phyloP scores from a whole-genome alignment of 345 rosid species.

The Corymbia maculata region DNA sequence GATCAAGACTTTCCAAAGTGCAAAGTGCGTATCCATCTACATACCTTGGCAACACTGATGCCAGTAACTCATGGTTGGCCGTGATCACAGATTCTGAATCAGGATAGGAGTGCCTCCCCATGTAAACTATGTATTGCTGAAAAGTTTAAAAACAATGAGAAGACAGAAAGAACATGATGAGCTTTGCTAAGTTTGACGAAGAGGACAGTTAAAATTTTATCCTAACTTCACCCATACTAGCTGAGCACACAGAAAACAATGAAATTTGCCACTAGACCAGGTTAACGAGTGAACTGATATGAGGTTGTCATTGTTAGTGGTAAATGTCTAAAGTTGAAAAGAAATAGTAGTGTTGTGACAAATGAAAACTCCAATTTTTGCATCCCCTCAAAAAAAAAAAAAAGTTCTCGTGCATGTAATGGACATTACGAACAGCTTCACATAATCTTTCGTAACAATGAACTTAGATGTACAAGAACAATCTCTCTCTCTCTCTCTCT shows the following conservation, averaged over 20 bases:
- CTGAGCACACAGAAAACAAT: not conserved
- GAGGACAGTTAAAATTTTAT: not conserved
- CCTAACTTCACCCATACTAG: not conserved
- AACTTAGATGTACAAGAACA: not conserved
- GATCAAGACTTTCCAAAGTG: not conserved
- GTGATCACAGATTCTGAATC: constrained; percentile 26
- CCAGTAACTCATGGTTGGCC: constrained; percentile 26
- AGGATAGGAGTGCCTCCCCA: constrained; percentile 39
- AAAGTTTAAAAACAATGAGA: not conserved
- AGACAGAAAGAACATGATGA: not conserved
- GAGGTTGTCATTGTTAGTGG: not conserved
- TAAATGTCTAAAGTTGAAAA: not conserved
- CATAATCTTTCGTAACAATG: not conserved
- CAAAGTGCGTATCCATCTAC: not conserved
- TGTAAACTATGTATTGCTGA: constrained; percentile 46
- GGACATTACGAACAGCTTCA: not conserved
- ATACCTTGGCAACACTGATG: constrained; percentile 30
- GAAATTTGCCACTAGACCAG: not conserved
- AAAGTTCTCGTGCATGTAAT: too few relatives aligned
- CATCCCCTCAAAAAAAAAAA: not conserved
- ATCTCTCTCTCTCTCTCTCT: not conserved
- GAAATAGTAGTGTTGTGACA: not conserved
- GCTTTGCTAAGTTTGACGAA: not conserved
- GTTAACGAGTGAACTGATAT: not conserved
- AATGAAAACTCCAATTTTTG: not conserved